A percentile compares a stretch with the other conserved stretches of the same genome.
Conservation (phyloP, 2,329 filamentous ascomycete genomes). For the Scedosporium aurantiacum region DNA sequence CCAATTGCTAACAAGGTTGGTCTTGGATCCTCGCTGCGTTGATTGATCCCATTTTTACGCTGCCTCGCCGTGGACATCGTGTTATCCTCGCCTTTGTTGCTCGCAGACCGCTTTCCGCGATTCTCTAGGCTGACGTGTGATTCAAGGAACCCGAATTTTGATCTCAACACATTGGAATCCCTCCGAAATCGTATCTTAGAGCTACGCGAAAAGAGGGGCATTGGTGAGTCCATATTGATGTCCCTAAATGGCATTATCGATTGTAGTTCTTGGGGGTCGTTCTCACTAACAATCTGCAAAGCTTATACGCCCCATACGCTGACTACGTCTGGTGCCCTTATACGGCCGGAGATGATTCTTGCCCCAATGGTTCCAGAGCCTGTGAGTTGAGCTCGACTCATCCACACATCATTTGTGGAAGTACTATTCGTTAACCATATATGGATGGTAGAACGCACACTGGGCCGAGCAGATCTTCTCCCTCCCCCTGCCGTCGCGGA, state of each 20-base stretch:
- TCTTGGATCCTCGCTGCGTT: not conserved
- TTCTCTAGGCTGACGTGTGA: slow-evolving; percentile 11
- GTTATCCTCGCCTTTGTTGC: not conserved
- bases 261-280: not conserved
- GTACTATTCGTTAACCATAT: slow-evolving; percentile 9
- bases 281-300: not conserved
- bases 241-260: no score
- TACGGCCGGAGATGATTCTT: not conserved
- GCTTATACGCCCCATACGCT: not conserved
- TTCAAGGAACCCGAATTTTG: slow-evolving; percentile 39
- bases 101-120: not conserved
- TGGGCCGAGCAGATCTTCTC: slow-evolving; percentile 54
- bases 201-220: slow-evolving; percentile 40
- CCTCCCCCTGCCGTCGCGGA: slow-evolving; percentile 38
- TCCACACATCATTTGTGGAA: not conserved
- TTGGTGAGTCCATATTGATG: slow-evolving; percentile 31
- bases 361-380: not conserved
- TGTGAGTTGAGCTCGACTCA: slow-evolving; percentile 1
- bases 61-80: no score
- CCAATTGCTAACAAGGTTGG: slow-evolving; percentile 40
- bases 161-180: slow-evolving; percentile 41
- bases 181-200: slow-evolving; percentile 36
- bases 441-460: slow-evolving; percentile 32
- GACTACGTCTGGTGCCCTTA: not conserved
- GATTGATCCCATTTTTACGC: no score